Base-by-base conservation (phyloP, 2,329 filamentous ascomycete species). In the Metarhizium rileyi region DNA sequence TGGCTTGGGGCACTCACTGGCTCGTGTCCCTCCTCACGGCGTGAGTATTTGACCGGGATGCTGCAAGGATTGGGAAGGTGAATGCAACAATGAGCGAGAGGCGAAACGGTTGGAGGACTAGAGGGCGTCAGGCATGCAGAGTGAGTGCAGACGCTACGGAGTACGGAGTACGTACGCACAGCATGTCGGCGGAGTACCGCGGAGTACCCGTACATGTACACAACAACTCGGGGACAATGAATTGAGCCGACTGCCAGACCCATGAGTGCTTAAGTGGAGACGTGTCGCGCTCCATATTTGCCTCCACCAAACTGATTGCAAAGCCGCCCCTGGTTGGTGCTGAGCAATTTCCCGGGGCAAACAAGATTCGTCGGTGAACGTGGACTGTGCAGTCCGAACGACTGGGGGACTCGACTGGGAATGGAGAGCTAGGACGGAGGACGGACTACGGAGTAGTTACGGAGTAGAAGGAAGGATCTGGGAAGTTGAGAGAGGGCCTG, bases 321-420 rank as follows among this genome's bases (percentile, higher is more conserved):
- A 53, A 54, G 53, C 33, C 6, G 12, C n/a, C 46, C 50, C 47
- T 43, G 43, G 46, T 44, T 41, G 49, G 46, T 45, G 47, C 42
- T 43, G 46, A 42, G 50, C 50, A 57, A 56, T 56, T 59, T 62
- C 58, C 57, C 55, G 50, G 53, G 56, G 53, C 42, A 45, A 36
- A 14, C 30, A 12, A 33, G 12, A 35, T 43, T 36, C 43, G 28
- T n/a, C 43, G 25, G 26, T 45, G 43, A 30, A 45, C 23, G 30
- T 2, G 33, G 25, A 46, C 23, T n/a, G 16, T 27, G 44, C 6
- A 30, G 8, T 5, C 14, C 14, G 25, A 27, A 7, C 28, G 10
- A 18, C 7, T 10, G 44, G 16, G 44, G 25, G 14, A 6, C 23
- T n/a, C 16, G 33, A 36, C 8, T n/a, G 35, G 44, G 14, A 33